Conservation (phyloP, 345 rosid genomes). For the Reutealis trisperma region DNA sequence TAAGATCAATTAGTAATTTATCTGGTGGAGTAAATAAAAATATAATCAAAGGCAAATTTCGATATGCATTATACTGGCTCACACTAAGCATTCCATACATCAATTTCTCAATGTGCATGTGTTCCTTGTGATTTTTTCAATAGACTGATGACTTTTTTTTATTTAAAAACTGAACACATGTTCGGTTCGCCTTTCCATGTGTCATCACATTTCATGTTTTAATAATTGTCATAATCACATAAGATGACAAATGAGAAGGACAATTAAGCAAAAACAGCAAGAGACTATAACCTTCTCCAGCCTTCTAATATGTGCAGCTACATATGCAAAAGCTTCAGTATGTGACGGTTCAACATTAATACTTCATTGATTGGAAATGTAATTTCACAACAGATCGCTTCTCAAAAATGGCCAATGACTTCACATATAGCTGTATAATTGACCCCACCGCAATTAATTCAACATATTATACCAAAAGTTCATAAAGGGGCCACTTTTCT, state of each 20-base stretch:
- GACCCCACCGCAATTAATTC: background rate
- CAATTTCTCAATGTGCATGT: background rate
- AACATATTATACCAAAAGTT: background rate
- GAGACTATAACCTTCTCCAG: background rate
- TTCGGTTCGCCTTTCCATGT: background rate
- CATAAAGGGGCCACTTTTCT: background rate
- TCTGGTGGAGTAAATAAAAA: background rate
- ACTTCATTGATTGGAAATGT: background rate
- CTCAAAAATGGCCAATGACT: background rate
- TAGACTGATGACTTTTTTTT: background rate
- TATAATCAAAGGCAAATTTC: background rate
- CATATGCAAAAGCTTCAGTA: background rate
- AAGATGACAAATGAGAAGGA: background rate
- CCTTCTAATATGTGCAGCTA: background rate
- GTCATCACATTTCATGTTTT: background rate
- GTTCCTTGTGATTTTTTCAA: background rate
- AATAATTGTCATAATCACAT: background rate
- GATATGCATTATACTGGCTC: background rate
- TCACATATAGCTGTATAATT: background rate
- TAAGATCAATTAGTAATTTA: background rate
- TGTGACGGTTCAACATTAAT: background rate
- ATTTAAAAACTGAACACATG: background rate
- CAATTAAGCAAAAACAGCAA: background rate
- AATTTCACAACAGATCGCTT: background rate
- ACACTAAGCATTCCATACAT: background rate